These are phyloP conservation scores for Cronartium quercuum DNA, from an alignment of 1,284 basidiomycete species.

Conservation along the genomic window DNA sequence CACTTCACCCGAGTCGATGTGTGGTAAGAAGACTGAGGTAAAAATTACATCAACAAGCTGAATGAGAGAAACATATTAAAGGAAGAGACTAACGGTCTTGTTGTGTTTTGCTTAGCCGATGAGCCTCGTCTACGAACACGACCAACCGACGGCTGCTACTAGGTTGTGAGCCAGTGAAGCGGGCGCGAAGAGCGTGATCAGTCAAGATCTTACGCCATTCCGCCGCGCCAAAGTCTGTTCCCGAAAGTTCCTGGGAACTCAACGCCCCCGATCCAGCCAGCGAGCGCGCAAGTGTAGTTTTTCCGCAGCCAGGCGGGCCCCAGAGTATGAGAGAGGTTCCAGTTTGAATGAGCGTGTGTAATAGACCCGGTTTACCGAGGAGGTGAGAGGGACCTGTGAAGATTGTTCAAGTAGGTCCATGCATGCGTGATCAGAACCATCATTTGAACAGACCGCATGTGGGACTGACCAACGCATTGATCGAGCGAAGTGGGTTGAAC, in stretches of 20 bases:
- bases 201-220: constrained; percentile 76
- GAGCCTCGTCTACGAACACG: constrained; percentile 79
- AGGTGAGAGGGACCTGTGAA: too few relatives aligned
- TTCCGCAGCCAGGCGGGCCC: constrained; percentile 71
- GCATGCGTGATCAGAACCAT: not conserved
- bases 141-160: constrained; percentile 62
- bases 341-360: constrained; percentile 55
- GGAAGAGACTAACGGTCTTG: constrained; percentile 55
- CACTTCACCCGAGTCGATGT: constrained; percentile 42
- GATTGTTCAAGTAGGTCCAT: not conserved
- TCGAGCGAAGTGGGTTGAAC: constrained; percentile 22
- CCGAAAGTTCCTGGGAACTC: constrained; percentile 48
- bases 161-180: constrained; percentile 65
- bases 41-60: not conserved
- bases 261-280: constrained; percentile 63
- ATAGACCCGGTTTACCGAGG: constrained; percentile 45
- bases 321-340: constrained; percentile 52
- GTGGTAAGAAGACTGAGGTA: constrained; percentile 40
- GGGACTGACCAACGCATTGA: constrained; percentile 11
- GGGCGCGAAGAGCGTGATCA: constrained; percentile 50
- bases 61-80: constrained; percentile 51
- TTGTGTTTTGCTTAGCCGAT: constrained; percentile 74
- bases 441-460: not conserved
- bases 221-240: constrained; percentile 59
- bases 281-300: constrained; percentile 71